A percentile compares a stretch with the other conserved stretches of the same genome.
These are phyloP conservation scores for Trichoderma polysporum DNA, from an alignment of 2,329 filamentous ascomycete genomes.

Conservation along the genomic window DNA sequence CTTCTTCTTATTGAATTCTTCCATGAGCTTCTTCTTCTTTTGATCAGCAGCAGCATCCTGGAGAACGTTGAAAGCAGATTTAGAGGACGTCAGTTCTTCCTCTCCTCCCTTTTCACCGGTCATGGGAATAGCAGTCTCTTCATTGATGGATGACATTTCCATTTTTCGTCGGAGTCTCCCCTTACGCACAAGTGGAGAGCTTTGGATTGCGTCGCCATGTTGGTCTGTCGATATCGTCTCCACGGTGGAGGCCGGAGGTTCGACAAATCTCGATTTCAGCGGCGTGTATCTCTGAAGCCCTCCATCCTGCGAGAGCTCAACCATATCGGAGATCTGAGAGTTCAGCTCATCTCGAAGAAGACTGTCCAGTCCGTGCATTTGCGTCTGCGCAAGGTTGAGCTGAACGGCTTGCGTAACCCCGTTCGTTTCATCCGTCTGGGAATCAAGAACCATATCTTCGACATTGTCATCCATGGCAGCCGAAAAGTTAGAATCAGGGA, in stretches of 20 bases:
- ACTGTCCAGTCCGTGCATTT: constrained; percentile 59
- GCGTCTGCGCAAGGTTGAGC: constrained; percentile 61
- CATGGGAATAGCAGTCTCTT: constrained; percentile 26
- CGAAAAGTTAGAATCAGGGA: constrained; percentile 61
- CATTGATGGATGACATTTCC: constrained; percentile 27
- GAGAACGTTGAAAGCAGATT: constrained; percentile 66
- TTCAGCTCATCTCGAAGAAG: constrained; percentile 46
- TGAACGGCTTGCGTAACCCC: constrained; percentile 46
- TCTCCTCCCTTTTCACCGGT: constrained; percentile 29
- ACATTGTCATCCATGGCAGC: constrained; percentile 55
- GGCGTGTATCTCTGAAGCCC: constrained; percentile 75
- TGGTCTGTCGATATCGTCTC: constrained; percentile 61
- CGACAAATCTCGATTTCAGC: constrained; percentile 64
- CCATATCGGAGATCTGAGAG: constrained; percentile 67
- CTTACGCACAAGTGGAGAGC: constrained; percentile 63
- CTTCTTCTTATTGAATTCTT: constrained; percentile 76
- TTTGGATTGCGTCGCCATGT: constrained; percentile 41
- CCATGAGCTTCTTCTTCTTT: constrained; percentile 51
- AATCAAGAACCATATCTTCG: constrained; percentile 53
- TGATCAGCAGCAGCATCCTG: constrained; percentile 60
- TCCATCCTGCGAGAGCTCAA: constrained; percentile 77
- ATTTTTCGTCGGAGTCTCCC: constrained; percentile 52
- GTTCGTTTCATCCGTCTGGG: constrained; percentile 40
- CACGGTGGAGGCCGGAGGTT: constrained; percentile 64
- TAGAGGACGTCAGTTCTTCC: background rate